phyloP scores from a whole-genome alignment of 345 rosid genomes.

The Moricandia moricandioides region DNA sequence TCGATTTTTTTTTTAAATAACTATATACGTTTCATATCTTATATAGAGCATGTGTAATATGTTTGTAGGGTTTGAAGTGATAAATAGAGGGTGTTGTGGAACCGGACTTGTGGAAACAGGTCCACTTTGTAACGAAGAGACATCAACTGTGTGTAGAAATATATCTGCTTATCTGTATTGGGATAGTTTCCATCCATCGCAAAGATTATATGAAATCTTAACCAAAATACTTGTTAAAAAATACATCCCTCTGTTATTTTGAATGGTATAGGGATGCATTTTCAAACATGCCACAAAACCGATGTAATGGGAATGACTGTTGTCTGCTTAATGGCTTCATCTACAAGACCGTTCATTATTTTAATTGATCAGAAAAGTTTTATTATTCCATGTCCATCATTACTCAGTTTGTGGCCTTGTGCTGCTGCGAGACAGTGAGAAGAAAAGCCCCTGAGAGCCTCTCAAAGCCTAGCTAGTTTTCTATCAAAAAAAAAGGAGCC shows the following conservation, averaged over 20 bases:
- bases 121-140: slow-evolving; percentile 8
- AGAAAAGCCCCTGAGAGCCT: no score
- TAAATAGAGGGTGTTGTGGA: slow-evolving; percentile 33
- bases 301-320: no score
- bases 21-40: neutral
- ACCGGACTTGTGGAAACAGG: slow-evolving; percentile 33
- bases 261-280: neutral
- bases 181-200: slow-evolving; percentile 43
- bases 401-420: no score
- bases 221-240: neutral
- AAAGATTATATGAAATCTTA: slow-evolving; percentile 35
- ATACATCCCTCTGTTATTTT: slow-evolving; percentile 7
- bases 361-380: no score
- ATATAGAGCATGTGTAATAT: neutral
- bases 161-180: slow-evolving; percentile 31
- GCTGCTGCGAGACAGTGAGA: neutral
- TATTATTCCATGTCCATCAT: no score
- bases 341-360: no score
- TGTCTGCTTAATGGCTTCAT: no score
- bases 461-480: no score
- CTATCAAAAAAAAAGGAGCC: no score
- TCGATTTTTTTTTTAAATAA: neutral
- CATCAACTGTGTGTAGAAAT: slow-evolving; percentile 14
- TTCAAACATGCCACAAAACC: no score
- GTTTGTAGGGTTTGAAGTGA: slow-evolving; percentile 24